Conservation (phyloP, 2,329 filamentous ascomycete species). For the Escovopsis sp. region DNA sequence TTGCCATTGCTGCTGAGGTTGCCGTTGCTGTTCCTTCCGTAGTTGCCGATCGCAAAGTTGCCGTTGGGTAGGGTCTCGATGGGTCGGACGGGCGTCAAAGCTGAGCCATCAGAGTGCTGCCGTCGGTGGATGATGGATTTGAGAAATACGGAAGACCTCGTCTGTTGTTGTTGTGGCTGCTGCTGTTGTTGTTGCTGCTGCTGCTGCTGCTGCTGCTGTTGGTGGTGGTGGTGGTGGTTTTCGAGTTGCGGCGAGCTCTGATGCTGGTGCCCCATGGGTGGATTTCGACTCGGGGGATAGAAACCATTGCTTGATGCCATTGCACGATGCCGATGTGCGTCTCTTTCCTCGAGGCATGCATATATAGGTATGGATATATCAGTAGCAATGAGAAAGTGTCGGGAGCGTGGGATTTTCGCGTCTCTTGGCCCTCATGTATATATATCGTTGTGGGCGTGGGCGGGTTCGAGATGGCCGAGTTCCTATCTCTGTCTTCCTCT, state of each 20-base stretch:
- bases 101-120: conserved; percentile 29
- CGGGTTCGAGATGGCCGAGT: neutral
- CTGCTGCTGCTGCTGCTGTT: too few species aligned
- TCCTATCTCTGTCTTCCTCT: too few species aligned
- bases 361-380: neutral
- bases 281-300: conserved; percentile 5
- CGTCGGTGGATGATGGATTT: conserved; percentile 35
- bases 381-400: neutral
- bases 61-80: conserved; percentile 11
- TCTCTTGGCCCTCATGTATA: neutral
- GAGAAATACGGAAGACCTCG: conserved; percentile 32
- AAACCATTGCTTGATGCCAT: conserved; percentile 9
- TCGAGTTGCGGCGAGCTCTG: too few species aligned
- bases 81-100: conserved; percentile 13
- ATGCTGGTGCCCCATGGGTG: neutral
- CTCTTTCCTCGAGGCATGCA: too few species aligned
- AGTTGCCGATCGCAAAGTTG: conserved; percentile 18
- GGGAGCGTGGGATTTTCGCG: neutral
- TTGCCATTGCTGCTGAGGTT: too few species aligned
- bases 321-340: conserved; percentile 1
- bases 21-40: conserved; percentile 13
- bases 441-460: neutral
- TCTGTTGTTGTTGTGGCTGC: conserved; percentile 21
- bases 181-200: too few species aligned
- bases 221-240: too few species aligned